Percentiles rank a stretch among this genome's conserved stretches.
Conservation (phyloP, 2,329 filamentous ascomycete genomes). For the Cordyceps sp. region DNA sequence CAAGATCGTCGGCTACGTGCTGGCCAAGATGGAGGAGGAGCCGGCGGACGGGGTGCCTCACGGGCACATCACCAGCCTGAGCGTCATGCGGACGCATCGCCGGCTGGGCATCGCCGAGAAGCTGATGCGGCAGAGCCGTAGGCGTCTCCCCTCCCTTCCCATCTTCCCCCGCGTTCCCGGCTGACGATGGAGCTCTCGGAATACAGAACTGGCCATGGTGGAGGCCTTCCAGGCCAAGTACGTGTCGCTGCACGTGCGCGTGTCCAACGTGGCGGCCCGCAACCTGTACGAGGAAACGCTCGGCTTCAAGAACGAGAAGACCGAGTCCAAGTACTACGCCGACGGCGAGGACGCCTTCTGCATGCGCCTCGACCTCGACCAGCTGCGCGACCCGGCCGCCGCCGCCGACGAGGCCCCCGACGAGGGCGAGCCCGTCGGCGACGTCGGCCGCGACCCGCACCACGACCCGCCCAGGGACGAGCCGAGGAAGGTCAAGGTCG, state of each 20-base stretch:
- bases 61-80: slow-evolving; percentile 89
- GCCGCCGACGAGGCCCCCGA: slow-evolving; percentile 32
- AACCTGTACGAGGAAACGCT: slow-evolving; percentile 87
- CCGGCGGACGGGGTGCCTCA: slow-evolving; percentile 79
- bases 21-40: slow-evolving; percentile 99
- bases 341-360: slow-evolving; percentile 92
- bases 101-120: slow-evolving; percentile 88
- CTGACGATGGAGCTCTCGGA: background rate
- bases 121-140: slow-evolving; percentile 91
- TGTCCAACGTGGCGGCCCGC: slow-evolving; percentile 82
- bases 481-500: slow-evolving; percentile 63
- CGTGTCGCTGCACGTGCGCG: slow-evolving; percentile 88
- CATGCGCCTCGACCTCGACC: slow-evolving; percentile 75
- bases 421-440: slow-evolving; percentile 56
- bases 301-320: slow-evolving; percentile 74
- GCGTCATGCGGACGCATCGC: slow-evolving; percentile 91
- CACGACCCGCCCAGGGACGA: slow-evolving; percentile 11
- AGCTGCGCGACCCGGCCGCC: slow-evolving; percentile 30
- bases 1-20: slow-evolving; percentile 97
- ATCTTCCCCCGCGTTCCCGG: background rate
- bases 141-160: slow-evolving; percentile 17
- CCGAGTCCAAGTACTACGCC: slow-evolving; percentile 84
- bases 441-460: slow-evolving; percentile 35
- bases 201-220: slow-evolving; percentile 87
- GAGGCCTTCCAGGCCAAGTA: slow-evolving; percentile 85